Evolutionary conservation across 2,329 filamentous ascomycete species (phyloP).

Genomic region (Aspergillus quadricinctus): DNA sequence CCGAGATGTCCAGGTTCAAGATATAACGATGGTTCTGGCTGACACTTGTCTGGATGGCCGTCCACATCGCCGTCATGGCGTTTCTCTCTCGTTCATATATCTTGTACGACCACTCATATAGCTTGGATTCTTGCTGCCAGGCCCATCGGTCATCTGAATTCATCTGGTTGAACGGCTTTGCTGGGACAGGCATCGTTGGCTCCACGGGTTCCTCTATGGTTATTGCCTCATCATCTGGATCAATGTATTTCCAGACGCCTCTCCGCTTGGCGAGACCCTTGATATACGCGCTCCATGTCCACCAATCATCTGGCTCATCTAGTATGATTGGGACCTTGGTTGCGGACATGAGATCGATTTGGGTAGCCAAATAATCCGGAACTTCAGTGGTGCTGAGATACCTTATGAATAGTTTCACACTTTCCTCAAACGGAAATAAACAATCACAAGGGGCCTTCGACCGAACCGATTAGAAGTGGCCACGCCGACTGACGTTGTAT

Average conservation of each 20-base stretch:
- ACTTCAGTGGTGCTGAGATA: neutral
- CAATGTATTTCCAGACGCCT: neutral
- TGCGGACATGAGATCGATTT: neutral
- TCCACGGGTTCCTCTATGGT: neutral
- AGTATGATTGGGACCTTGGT: neutral
- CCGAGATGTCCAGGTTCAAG: neutral
- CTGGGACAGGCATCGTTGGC: neutral
- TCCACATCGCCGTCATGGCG: neutral
- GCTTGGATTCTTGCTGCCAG: neutral
- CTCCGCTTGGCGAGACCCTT: neutral
- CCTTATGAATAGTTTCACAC: neutral
- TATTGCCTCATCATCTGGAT: neutral
- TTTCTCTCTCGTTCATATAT: neutral
- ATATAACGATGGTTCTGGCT: neutral
- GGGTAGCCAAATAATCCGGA: neutral
- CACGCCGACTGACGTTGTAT: too few relatives aligned
- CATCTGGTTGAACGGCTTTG: neutral
- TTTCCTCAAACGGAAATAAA: neutral
- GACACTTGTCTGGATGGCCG: neutral
- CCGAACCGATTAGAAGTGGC: too few relatives aligned
- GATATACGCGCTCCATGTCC: neutral
- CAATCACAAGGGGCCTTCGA: neutral
- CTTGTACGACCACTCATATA: neutral
- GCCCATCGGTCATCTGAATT: too few relatives aligned
- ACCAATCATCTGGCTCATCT: neutral